Evolutionary conservation across 139 green algal genomes (phyloP).

Genomic region (Coccomyxa sp.): DNA sequence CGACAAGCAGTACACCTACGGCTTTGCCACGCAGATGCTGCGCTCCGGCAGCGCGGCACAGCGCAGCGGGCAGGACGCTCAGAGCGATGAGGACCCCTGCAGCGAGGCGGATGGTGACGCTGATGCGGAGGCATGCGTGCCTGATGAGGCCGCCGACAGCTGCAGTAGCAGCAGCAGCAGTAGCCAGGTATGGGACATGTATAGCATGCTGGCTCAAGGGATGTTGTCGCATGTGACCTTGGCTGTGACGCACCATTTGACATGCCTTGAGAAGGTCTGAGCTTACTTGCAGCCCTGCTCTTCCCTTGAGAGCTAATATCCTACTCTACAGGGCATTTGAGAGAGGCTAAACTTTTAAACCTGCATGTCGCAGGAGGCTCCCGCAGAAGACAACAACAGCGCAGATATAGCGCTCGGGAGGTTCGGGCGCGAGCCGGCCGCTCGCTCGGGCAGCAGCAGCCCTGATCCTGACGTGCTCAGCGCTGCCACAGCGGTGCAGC

Average conservation of each 20-base stretch:
- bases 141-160: too few relatives aligned
- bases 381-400: background rate
- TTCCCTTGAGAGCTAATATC: too few relatives aligned
- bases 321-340: too few relatives aligned
- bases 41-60: background rate
- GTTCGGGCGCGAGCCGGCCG: background rate
- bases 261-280: background rate
- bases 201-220: too few relatives aligned
- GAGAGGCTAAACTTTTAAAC: background rate
- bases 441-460: background rate
- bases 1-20: conserved; percentile 43
- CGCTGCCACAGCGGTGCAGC: background rate
- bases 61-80: background rate
- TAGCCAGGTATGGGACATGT: too few relatives aligned
- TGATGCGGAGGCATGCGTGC: background rate
- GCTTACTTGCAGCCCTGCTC: background rate
- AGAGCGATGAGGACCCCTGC: background rate
- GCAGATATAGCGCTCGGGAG: background rate
- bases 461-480: background rate
- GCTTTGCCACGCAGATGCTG: conserved; percentile 11
- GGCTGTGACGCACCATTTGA: too few relatives aligned
- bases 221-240: too few relatives aligned
- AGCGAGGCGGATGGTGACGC: background rate
- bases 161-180: too few relatives aligned
- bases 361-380: too few relatives aligned